Conservation (phyloP, 495 filamentous ascomycete genomes). For the Hyaloscypha hepaticicola region DNA sequence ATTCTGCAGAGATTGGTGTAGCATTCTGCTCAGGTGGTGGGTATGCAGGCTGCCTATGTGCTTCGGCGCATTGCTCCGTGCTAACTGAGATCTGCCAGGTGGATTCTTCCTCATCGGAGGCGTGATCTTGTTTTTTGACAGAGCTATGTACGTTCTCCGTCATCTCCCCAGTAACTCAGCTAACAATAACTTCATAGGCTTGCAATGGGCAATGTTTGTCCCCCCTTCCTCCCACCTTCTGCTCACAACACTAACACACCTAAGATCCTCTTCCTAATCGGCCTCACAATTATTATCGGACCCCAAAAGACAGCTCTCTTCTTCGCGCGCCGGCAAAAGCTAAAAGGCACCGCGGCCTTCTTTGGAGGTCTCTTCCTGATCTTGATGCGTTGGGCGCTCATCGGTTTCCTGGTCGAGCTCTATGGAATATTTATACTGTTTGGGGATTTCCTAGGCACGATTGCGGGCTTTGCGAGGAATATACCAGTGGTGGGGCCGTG, state of each 20-base stretch:
- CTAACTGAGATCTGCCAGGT: slow-evolving; percentile 47
- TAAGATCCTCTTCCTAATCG: slow-evolving; percentile 89
- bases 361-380: slow-evolving; percentile 81
- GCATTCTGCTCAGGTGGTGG: slow-evolving; percentile 94
- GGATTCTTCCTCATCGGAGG: slow-evolving; percentile 92
- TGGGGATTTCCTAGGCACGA: slow-evolving; percentile 93
- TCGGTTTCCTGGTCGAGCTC: slow-evolving; percentile 85
- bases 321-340: slow-evolving; percentile 90
- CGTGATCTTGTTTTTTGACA: slow-evolving; percentile 94
- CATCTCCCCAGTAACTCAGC: slow-evolving; percentile 6
- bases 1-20: slow-evolving; percentile 77
- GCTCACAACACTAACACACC: slow-evolving; percentile 38
- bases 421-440: slow-evolving; percentile 94
- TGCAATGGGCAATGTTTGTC: slow-evolving; percentile 75
- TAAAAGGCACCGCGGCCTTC: slow-evolving; percentile 90
- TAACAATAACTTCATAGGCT: slow-evolving; percentile 49
- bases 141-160: slow-evolving; percentile 67
- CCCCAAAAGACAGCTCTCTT: slow-evolving; percentile 84
- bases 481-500: slow-evolving; percentile 85
- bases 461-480: slow-evolving; percentile 80
- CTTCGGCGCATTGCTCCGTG: slow-evolving; percentile 25
- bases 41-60: slow-evolving; percentile 41
- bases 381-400: slow-evolving; percentile 80
- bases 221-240: slow-evolving; percentile 21
- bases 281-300: slow-evolving; percentile 94